These are phyloP conservation scores for Termitomyces titanicus DNA, from an alignment of 768 basidiomycete genomes.

Conservation along the genomic window DNA sequence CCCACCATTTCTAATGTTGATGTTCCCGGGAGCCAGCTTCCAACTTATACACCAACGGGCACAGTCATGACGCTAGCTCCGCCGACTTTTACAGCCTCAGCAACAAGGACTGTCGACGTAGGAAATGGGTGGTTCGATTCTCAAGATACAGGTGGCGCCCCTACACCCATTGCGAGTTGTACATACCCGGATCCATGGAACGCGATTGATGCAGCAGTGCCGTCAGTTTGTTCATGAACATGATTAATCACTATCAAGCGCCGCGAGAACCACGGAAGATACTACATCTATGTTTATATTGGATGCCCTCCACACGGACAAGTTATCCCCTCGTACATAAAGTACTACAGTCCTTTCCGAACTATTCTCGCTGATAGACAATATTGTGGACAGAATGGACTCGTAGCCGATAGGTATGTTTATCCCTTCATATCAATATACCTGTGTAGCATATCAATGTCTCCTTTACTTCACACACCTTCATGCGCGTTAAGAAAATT, in stretches of 20 bases:
- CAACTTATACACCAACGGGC: conserved; percentile 68
- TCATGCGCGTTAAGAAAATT: too few relatives aligned
- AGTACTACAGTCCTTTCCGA: too few relatives aligned
- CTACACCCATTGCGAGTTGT: conserved; percentile 51
- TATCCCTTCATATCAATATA: neutral
- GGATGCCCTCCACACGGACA: neutral
- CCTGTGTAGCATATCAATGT: too few relatives aligned
- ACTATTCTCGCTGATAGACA: neutral
- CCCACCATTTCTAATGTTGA: conserved; percentile 36
- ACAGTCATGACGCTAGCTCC: conserved; percentile 53
- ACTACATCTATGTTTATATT: neutral
- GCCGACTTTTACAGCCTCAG: conserved; percentile 32
- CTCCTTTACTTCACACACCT: too few relatives aligned
- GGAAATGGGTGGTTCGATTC: conserved; percentile 57
- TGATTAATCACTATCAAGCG: neutral
- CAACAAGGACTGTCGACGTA: conserved; percentile 36
- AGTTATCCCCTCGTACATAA: too few relatives aligned
- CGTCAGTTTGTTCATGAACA: conserved; percentile 20
- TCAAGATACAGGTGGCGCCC: conserved; percentile 42
- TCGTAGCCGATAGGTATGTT: neutral
- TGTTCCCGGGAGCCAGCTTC: conserved; percentile 42
- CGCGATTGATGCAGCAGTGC: conserved; percentile 30
- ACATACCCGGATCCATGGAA: conserved; percentile 49
- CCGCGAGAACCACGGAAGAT: conserved; percentile 8
- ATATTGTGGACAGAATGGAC: neutral